Conservation (phyloP, 495 filamentous ascomycete genomes). For the Aspergillus campestris region DNA sequence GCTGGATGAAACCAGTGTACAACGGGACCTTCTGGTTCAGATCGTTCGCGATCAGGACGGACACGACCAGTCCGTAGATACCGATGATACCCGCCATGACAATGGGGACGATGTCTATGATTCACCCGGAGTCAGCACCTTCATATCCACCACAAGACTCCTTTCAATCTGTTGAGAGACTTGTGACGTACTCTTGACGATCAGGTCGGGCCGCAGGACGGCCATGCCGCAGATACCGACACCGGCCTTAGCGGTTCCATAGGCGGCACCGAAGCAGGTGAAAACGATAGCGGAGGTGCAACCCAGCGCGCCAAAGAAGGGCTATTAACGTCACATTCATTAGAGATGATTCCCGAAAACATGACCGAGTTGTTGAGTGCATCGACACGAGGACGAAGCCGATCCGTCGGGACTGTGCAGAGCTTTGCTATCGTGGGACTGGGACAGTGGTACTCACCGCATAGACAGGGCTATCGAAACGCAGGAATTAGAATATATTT, state of each 20-base stretch:
- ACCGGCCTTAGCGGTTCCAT: conserved; percentile 98
- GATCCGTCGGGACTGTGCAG: background rate
- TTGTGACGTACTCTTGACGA: conserved; percentile 86
- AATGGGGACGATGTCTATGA: conserved; percentile 91
- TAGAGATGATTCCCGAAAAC: too few relatives aligned
- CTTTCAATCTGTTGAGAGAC: background rate
- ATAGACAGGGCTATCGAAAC: conserved; percentile 76
- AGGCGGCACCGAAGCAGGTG: conserved; percentile 96
- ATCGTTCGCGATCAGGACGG: conserved; percentile 91
- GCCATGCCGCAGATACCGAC: conserved; percentile 98
- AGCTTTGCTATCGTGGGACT: conserved; percentile 1
- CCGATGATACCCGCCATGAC: conserved; percentile 99
- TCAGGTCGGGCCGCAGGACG: conserved; percentile 94
- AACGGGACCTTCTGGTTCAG: conserved; percentile 75
- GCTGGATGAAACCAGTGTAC: conserved; percentile 93
- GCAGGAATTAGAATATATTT: conserved; percentile 9
- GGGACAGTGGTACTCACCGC: conserved; percentile 65
- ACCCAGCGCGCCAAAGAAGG: conserved; percentile 99
- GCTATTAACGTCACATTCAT: conserved; percentile 40
- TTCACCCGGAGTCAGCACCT: conserved; percentile 11
- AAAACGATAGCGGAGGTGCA: conserved; percentile 98
- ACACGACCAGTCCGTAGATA: conserved; percentile 99
- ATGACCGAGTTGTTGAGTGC: background rate
- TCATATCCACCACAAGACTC: background rate
- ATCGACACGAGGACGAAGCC: conserved; percentile 23